These are phyloP conservation scores for Trypanosoma congolense DNA, from an alignment of 208 protist genomes.

Conservation along the genomic window DNA sequence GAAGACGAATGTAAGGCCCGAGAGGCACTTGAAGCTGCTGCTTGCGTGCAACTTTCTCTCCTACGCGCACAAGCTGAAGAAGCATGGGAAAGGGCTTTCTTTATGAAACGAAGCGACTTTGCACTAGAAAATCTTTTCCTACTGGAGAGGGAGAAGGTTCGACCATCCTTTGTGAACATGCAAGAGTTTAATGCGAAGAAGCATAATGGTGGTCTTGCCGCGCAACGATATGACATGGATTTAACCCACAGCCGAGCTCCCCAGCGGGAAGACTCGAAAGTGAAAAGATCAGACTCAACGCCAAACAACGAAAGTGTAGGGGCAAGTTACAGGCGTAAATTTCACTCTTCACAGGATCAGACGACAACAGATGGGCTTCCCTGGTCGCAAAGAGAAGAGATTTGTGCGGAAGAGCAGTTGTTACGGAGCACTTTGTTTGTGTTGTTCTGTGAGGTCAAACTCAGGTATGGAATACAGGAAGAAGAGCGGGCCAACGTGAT, in stretches of 20 bases:
- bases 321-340: background rate
- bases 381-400: background rate
- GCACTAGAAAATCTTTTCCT: background rate
- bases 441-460: background rate
- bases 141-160: background rate
- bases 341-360: background rate
- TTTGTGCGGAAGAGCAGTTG: constrained; percentile 1
- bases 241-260: no score
- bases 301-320: no score
- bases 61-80: constrained; percentile 2
- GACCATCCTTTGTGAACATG: background rate
- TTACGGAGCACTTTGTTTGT: background rate
- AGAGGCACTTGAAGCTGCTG: background rate
- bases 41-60: background rate
- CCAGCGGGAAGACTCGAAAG: no score
- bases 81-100: background rate
- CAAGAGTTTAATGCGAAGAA: background rate
- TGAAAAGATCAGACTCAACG: no score
- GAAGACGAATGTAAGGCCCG: constrained; percentile 3
- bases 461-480: constrained; percentile 11
- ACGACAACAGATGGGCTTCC: background rate
- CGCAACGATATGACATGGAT: no score
- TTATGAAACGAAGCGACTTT: background rate
- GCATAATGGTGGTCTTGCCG: no score
- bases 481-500: constrained; percentile 21